phyloP scores from a whole-genome alignment of 1,284 basidiomycete species.

The Rhodotorula sp. region DNA sequence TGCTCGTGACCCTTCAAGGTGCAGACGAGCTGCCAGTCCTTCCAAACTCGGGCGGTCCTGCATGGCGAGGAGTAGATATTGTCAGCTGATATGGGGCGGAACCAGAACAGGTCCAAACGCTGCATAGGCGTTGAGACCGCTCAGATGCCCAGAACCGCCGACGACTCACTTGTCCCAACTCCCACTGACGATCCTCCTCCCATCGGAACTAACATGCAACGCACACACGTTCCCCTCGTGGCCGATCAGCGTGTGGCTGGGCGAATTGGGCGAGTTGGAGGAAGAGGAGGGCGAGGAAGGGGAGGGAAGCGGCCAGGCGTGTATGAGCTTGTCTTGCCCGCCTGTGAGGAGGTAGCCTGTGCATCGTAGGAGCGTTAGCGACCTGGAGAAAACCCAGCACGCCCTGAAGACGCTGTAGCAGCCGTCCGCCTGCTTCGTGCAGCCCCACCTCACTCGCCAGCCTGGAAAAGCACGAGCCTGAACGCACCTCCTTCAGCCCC shows the following conservation, averaged over 20 bases:
- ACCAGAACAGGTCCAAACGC: background rate
- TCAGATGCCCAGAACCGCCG: background rate
- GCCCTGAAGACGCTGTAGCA: slow-evolving; percentile 24
- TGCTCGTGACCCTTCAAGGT: slow-evolving; percentile 82
- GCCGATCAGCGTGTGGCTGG: slow-evolving; percentile 55
- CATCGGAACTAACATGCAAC: slow-evolving; percentile 66
- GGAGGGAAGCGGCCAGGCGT: slow-evolving; percentile 66
- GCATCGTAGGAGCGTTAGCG: background rate
- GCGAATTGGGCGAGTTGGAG: background rate
- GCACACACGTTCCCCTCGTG: slow-evolving; percentile 90
- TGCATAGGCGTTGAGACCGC: background rate
- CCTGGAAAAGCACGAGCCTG: too few species aligned
- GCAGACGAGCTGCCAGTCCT: slow-evolving; percentile 63
- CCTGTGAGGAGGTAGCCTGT: slow-evolving; percentile 79
- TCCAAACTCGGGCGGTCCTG: slow-evolving; percentile 94
- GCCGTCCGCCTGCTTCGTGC: background rate
- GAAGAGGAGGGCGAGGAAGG: slow-evolving; percentile 25
- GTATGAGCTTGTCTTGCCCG: slow-evolving; percentile 78
- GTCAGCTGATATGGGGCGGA: background rate
- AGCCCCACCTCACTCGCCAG: background rate
- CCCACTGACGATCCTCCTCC: slow-evolving; percentile 84
- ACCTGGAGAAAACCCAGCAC: slow-evolving; percentile 4
- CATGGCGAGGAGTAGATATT: background rate
- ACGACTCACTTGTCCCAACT: slow-evolving; percentile 87
- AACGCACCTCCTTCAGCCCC: slow-evolving; percentile 46